Percentiles rank a stretch among this genome's conserved stretches.
These are phyloP conservation scores for Euptelea pleiosperma DNA, from an alignment of 164 flowering plant species.

Conservation along the genomic window DNA sequence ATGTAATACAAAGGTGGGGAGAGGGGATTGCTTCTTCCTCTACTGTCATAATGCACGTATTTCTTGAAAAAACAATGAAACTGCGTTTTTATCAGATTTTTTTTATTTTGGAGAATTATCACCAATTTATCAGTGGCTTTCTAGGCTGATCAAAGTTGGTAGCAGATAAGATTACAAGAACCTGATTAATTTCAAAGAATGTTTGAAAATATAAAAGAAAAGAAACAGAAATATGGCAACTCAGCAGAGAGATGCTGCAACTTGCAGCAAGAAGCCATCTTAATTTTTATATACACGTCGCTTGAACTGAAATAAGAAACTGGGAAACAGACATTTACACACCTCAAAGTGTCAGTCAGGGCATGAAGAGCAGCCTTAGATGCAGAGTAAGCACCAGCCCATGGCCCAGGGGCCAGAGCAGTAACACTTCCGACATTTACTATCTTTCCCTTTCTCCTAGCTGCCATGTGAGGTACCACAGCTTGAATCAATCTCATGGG, in stretches of 20 bases:
- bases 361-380: constrained; percentile 90
- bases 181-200: not conserved
- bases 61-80: too few relatives aligned
- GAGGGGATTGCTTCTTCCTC: too few relatives aligned
- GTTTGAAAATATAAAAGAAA: too few relatives aligned
- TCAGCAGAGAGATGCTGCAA: too few relatives aligned
- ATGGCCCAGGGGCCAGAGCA: constrained; percentile 71
- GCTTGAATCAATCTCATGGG: constrained; percentile 81
- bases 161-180: not conserved
- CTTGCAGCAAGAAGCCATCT: too few relatives aligned
- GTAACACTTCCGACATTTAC: constrained; percentile 86
- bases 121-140: not conserved
- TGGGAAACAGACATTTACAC: constrained; percentile 3
- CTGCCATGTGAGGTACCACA: constrained; percentile 86
- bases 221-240: too few relatives aligned
- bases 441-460: constrained; percentile 73
- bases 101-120: not conserved
- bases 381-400: constrained; percentile 84
- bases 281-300: too few relatives aligned
- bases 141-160: not conserved
- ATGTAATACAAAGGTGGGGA: too few relatives aligned
- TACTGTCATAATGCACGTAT: too few relatives aligned
- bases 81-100: too few relatives aligned
- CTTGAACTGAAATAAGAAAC: not conserved
- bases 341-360: constrained; percentile 79